Evolutionary conservation across 352 stramenopile species (phyloP), one percentile per base, ranked within the genome.

Genomic region (Phytophthora crassamura): DNA sequence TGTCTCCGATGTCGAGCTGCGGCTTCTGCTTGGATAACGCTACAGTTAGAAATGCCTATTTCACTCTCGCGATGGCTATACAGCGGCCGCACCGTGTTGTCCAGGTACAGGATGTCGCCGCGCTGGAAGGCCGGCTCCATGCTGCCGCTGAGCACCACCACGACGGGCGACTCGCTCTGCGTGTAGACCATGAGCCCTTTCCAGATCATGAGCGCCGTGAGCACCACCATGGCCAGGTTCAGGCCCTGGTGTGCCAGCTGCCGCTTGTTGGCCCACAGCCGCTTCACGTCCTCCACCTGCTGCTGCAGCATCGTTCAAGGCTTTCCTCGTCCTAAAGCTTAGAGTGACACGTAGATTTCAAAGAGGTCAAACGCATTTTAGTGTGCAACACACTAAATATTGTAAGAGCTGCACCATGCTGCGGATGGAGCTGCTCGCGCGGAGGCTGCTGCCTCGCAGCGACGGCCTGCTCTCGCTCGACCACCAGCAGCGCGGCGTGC

Each of bases 121-220:
- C 97, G 84, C 83, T 99, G 96, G 78, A 99, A 99, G n/a, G 97
- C 97, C 10, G 98, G 97, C 82, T 99, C 97, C 98, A 99, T 99
- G 40, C 90, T 98, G 46, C 97, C 97, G 51, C 89, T 97, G 64
- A 99, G 89, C 38, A 99, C 98, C n/a, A 99, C 98, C 0, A 99
- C 98, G 22, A 99, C 97, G 8, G 98, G 98, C 54, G 84, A 98
- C 88, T 99, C 97, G 54, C 90, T 98, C 78, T 98, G 94, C 35
- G 97, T 99, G 51, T 97, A 89, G 52, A 98, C 91, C 95, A 99
- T 99, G 51, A 99, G 86, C 36, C 88, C 94, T 71, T 99, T 99
- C 98, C 98, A 99, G 72, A 99, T 99, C 97, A 99, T 99, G 39
- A 99, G 81, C 40, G 98, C 98, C 40, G 90, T 98, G 67, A 99